These are phyloP conservation scores for Talaromyces nanjingensis DNA, from an alignment of 495 filamentous ascomycete species.

Conservation along the genomic window DNA sequence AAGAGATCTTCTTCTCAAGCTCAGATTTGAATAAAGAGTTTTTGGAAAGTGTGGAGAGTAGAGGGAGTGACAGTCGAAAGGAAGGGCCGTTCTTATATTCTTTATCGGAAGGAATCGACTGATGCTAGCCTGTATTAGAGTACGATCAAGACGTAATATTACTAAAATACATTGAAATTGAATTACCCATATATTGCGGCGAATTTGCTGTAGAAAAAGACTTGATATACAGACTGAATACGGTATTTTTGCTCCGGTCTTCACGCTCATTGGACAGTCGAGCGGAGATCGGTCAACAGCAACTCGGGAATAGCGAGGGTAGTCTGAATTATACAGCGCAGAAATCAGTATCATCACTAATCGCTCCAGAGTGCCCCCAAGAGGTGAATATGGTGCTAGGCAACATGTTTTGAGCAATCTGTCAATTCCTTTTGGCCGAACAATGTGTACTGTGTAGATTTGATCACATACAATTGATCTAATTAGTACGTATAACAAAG, in stretches of 20 bases:
- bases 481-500: no score
- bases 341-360: slow-evolving; percentile 2
- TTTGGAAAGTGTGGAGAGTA: neutral
- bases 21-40: neutral
- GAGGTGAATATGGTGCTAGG: neutral
- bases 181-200: neutral
- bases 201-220: neutral
- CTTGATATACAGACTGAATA: neutral
- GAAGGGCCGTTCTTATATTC: neutral
- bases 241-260: neutral
- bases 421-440: neutral
- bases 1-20: neutral
- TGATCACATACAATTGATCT: neutral
- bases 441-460: neutral
- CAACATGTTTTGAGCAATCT: neutral
- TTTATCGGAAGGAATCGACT: neutral
- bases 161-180: neutral
- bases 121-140: no score
- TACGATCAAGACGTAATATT: no score
- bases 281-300: neutral
- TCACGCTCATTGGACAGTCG: neutral
- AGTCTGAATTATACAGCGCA: slow-evolving; percentile 27
- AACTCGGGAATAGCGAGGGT: slow-evolving; percentile 8
- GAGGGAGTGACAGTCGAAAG: neutral
- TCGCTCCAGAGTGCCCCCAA: neutral